Conservation (phyloP, 2,329 filamentous ascomycete genomes). For the Coniella lustricola region DNA sequence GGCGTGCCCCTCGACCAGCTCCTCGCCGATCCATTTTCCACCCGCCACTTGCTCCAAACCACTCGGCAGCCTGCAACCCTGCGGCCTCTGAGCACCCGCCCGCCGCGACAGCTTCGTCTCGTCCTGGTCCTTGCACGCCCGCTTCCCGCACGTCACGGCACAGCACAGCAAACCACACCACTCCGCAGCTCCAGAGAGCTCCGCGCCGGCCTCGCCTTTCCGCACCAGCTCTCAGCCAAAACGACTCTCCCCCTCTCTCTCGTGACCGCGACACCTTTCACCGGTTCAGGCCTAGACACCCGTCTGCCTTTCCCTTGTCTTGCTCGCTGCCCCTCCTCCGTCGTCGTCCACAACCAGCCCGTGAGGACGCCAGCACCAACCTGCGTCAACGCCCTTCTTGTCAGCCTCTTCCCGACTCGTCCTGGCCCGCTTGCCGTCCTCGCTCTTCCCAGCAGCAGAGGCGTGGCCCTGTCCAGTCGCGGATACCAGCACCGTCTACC, state of each 20-base stretch:
- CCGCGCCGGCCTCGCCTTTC: too few relatives aligned
- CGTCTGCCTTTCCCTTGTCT: neutral
- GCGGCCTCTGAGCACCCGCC: neutral
- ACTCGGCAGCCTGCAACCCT: neutral
- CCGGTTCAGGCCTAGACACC: neutral
- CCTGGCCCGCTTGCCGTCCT: neutral
- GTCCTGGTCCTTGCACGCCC: too few relatives aligned
- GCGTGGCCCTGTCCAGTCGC: conserved; percentile 22
- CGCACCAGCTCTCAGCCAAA: too few relatives aligned
- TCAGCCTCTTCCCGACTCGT: neutral
- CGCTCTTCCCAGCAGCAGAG: conserved; percentile 10
- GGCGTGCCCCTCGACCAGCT: neutral
- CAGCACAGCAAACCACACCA: too few relatives aligned
- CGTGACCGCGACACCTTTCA: neutral
- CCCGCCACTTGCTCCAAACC: neutral
- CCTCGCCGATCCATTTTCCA: neutral
- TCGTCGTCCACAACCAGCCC: neutral
- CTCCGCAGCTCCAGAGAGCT: too few relatives aligned
- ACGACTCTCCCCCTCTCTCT: too few relatives aligned
- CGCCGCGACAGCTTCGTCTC: neutral
- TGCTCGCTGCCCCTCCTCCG: neutral
- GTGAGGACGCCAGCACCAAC: neutral
- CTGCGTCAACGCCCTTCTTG: neutral
- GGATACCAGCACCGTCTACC: conserved; percentile 25
- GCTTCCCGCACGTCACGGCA: too few relatives aligned